Evolutionary conservation across 768 basidiomycete species (phyloP).

Genomic region (Kwoniella sp.): DNA sequence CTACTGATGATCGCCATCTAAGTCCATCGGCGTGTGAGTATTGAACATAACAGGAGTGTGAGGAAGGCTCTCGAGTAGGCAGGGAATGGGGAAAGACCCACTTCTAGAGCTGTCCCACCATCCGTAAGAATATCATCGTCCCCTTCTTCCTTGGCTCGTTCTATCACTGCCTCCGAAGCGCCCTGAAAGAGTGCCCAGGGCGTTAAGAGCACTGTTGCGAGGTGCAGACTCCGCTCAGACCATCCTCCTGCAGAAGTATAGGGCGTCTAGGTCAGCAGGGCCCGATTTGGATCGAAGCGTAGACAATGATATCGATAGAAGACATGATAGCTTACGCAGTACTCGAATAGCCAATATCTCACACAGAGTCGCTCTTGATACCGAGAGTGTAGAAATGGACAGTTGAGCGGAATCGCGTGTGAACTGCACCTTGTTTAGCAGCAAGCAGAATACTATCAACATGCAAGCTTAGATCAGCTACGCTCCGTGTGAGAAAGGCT

Average conservation of each 20-base stretch:
- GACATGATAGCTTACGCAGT: conserved; percentile 62
- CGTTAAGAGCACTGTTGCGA: conserved; percentile 52
- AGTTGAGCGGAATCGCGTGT: conserved; percentile 70
- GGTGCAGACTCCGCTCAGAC: conserved; percentile 54
- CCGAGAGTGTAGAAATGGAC: conserved; percentile 68
- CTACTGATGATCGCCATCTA: conserved; percentile 75
- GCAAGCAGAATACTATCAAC: conserved; percentile 71
- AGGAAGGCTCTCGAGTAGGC: too few species aligned
- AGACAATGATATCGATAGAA: too few species aligned
- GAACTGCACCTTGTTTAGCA: conserved; percentile 85
- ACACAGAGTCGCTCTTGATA: conserved; percentile 77
- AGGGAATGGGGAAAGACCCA: too few species aligned
- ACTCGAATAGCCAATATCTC: conserved; percentile 84
- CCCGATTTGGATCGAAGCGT: too few species aligned
- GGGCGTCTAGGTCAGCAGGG: not conserved
- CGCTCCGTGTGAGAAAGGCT: too few species aligned
- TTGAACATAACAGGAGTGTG: too few species aligned
- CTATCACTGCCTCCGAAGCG: conserved; percentile 49
- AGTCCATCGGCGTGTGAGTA: not conserved
- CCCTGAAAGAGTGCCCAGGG: conserved; percentile 56
- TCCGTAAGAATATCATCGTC: conserved; percentile 55
- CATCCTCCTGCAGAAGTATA: conserved; percentile 44
- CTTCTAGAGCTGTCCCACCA: conserved; percentile 87
- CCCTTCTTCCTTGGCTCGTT: conserved; percentile 49
- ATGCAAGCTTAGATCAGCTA: not conserved